Conservation (phyloP, 345 rosid genomes). For the Passiflora organensis region DNA sequence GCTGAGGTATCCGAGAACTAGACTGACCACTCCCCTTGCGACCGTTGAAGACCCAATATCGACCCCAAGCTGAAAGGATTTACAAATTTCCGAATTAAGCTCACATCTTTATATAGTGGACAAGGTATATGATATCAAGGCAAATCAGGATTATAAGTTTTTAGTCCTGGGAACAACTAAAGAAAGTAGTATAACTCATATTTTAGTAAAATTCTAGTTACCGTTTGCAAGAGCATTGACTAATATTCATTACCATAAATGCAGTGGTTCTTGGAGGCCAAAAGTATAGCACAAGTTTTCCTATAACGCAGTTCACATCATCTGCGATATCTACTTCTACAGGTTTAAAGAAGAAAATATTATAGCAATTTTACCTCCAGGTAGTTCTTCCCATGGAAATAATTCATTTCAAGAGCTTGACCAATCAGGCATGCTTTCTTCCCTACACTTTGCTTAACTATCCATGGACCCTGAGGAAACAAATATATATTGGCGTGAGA, state of each 20-base stretch:
- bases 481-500: not conserved
- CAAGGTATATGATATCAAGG: too few species aligned
- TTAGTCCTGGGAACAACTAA: too few species aligned
- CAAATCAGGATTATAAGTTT: too few species aligned
- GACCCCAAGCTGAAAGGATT: constrained; percentile 65
- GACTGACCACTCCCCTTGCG: constrained; percentile 93
- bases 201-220: too few species aligned
- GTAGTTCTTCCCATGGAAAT: constrained; percentile 84
- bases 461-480: constrained; percentile 83
- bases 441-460: constrained; percentile 95
- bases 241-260: too few species aligned
- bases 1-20: constrained; percentile 94
- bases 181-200: too few species aligned
- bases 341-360: not conserved
- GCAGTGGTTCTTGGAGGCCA: too few species aligned
- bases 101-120: too few species aligned
- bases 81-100: not conserved
- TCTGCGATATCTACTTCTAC: not conserved
- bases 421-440: constrained; percentile 93
- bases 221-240: too few species aligned
- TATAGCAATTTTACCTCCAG: constrained; percentile 60
- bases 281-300: too few species aligned
- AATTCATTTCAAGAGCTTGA: constrained; percentile 87
- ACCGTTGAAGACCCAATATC: constrained; percentile 93
- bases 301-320: too few species aligned